Conservation (phyloP, 768 basidiomycete species). For the Calocybe gangraenosa region DNA sequence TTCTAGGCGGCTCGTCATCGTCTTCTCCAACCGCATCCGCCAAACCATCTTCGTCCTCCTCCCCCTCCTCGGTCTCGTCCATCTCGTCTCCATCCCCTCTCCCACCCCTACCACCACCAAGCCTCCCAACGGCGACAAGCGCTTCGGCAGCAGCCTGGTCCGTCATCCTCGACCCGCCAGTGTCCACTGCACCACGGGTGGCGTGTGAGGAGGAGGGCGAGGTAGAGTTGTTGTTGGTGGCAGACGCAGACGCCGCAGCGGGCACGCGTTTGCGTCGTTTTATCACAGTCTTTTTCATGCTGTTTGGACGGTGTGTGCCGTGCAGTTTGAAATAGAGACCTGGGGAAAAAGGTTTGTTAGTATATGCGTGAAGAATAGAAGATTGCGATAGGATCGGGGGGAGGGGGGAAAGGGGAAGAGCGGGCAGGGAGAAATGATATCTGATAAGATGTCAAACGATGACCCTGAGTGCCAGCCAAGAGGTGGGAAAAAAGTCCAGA, state of each 20-base stretch:
- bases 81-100: constrained; percentile 26
- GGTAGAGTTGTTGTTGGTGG: no score
- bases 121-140: constrained; percentile 76
- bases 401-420: constrained; percentile 1
- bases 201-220: no score
- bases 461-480: background rate
- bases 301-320: constrained; percentile 93
- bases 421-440: constrained; percentile 9
- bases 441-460: constrained; percentile 22
- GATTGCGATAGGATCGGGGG: background rate
- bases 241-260: constrained; percentile 22
- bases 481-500: constrained; percentile 4
- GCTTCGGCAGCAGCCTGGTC: constrained; percentile 91
- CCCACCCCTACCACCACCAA: constrained; percentile 29
- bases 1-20: constrained; percentile 45
- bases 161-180: constrained; percentile 34
- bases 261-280: constrained; percentile 97
- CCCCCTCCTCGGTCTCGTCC: constrained; percentile 9
- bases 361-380: background rate
- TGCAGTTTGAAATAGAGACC: constrained; percentile 98
- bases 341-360: constrained; percentile 23
- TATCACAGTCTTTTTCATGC: constrained; percentile 99
- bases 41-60: constrained; percentile 41
- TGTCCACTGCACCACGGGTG: background rate
- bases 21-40: constrained; percentile 40